Evolutionary conservation across 78 protist genomes (phyloP).

Genomic region (Tieghemostelium lacteum): DNA sequence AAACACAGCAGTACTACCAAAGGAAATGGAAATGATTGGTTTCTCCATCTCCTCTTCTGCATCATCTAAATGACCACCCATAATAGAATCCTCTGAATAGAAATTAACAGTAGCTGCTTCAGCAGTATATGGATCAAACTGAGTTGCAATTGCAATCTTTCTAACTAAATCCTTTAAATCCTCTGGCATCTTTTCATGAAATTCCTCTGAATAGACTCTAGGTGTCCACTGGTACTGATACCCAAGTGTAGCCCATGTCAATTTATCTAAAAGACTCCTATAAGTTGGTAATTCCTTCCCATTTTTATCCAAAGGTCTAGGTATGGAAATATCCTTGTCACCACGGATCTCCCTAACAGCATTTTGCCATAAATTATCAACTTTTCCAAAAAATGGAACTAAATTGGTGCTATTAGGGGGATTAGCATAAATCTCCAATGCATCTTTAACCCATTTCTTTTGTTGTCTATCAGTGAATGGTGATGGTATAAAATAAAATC

Average conservation of each 20-base stretch:
- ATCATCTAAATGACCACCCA: slow-evolving; percentile 86
- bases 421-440: slow-evolving; percentile 32
- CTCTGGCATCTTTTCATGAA: slow-evolving; percentile 37
- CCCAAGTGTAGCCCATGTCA: slow-evolving; percentile 79
- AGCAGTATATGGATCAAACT: slow-evolving; percentile 58
- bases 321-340: not conserved
- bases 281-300: slow-evolving; percentile 72
- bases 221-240: slow-evolving; percentile 86
- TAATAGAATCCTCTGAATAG: slow-evolving; percentile 75
- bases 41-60: slow-evolving; percentile 85
- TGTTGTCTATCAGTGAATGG: slow-evolving; percentile 57
- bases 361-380: slow-evolving; percentile 40
- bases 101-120: slow-evolving; percentile 80
- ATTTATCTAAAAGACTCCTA: slow-evolving; percentile 35
- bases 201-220: slow-evolving; percentile 56
- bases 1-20: slow-evolving; percentile 80
- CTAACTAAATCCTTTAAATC: slow-evolving; percentile 56
- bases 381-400: slow-evolving; percentile 33
- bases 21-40: slow-evolving; percentile 77
- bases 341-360: too few relatives aligned
- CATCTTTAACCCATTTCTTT: slow-evolving; percentile 70
- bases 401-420: slow-evolving; percentile 61
- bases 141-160: slow-evolving; percentile 52
- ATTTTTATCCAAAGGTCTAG: slow-evolving; percentile 71
- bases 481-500: slow-evolving; percentile 69